phyloP scores from a whole-genome alignment of 2,329 filamentous ascomycete genomes.

The Claviceps capensis region DNA sequence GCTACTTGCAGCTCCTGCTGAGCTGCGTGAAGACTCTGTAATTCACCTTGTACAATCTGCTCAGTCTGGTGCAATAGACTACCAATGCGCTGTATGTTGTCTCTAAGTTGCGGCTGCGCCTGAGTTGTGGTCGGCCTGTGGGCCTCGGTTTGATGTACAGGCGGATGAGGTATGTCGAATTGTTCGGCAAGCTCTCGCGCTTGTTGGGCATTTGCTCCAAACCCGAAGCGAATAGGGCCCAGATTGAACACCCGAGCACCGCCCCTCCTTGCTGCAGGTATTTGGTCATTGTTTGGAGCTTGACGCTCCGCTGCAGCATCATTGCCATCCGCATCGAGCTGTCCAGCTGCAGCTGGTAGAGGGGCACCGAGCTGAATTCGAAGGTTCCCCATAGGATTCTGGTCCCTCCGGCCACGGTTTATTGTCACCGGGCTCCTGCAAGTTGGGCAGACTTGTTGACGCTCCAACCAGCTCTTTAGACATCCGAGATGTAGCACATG shows the following conservation, averaged over 20 bases:
- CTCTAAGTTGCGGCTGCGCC: conserved; percentile 10
- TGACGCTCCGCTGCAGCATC: conserved; percentile 6
- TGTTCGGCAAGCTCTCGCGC: conserved; percentile 54
- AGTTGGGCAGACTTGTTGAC: conserved; percentile 93
- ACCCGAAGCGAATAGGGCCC: conserved; percentile 61
- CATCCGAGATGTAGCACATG: conserved; percentile 92
- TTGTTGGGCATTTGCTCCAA: conserved; percentile 57
- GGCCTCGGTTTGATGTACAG: conserved; percentile 11
- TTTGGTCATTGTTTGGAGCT: conserved; percentile 8
- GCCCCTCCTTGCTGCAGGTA: conserved; percentile 12
- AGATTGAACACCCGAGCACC: conserved; percentile 55
- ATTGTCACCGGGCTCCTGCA: conserved; percentile 64
- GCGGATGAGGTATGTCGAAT: conserved; percentile 32
- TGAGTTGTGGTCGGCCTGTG: conserved; percentile 10
- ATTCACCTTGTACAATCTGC: conserved; percentile 53
- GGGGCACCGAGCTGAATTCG: conserved; percentile 18
- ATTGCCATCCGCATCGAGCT: conserved; percentile 5
- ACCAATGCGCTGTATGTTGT: conserved; percentile 34
- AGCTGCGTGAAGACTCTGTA: conserved; percentile 46
- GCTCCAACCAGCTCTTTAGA: conserved; percentile 90
- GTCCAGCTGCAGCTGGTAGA: conserved; percentile 6
- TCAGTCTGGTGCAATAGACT: conserved; percentile 53
- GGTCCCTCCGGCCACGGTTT: conserved; percentile 14
- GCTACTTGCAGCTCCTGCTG: conserved; percentile 57
- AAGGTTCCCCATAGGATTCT: conserved; percentile 16